Evolutionary conservation across 2,329 filamentous ascomycete genomes (phyloP).

Genomic region (Claviceps cyperi): DNA sequence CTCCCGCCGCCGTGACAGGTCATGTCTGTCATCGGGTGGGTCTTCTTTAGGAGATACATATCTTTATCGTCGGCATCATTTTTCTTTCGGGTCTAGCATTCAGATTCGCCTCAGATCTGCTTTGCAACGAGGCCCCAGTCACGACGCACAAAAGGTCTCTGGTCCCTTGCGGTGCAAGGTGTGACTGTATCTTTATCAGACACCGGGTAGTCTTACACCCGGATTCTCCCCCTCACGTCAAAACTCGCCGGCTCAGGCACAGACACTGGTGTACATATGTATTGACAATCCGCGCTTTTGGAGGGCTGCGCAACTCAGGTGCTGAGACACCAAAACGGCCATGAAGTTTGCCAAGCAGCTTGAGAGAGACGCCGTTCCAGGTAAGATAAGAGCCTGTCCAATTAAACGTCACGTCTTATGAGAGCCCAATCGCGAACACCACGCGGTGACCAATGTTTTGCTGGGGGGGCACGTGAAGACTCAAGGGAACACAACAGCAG

Average conservation of each 20-base stretch:
- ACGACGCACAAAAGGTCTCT: not conserved
- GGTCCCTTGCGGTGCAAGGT: not conserved
- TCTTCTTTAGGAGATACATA: not conserved
- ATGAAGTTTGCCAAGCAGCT: constrained; percentile 11
- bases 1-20: no score
- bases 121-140: not conserved
- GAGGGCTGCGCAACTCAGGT: constrained; percentile 3
- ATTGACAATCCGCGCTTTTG: constrained; percentile 1
- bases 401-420: no score
- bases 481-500: no score
- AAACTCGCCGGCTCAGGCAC: not conserved
- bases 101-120: not conserved
- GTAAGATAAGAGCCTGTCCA: constrained; percentile 18
- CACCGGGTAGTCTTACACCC: not conserved
- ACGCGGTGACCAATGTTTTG: not conserved
- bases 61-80: not conserved
- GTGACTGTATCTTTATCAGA: not conserved
- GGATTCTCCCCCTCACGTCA: not conserved
- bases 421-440: no score
- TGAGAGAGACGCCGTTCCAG: constrained; percentile 51
- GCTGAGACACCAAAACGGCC: constrained; percentile 5
- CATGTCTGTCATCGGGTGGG: not conserved
- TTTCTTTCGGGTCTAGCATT: not conserved
- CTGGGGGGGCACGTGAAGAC: no score
- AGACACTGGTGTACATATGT: not conserved